Conservation (phyloP, 345 rosid species). For the Fremontodendron californicum region DNA sequence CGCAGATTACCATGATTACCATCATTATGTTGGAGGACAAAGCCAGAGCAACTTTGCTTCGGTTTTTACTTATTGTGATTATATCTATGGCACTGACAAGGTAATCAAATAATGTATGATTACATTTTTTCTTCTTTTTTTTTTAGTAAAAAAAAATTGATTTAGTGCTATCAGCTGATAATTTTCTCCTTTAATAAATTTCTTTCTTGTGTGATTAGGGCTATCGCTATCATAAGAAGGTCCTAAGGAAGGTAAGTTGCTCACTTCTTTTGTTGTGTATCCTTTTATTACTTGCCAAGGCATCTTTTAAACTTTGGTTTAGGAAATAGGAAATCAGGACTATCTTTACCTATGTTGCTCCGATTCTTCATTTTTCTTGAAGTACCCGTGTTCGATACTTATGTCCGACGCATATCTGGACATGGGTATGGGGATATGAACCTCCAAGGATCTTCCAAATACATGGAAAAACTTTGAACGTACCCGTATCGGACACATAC, state of each 20-base stretch:
- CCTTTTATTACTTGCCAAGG: neutral
- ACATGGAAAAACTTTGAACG: too few species aligned
- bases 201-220: conserved; percentile 47
- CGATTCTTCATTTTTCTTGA: too few species aligned
- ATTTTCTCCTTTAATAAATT: conserved; percentile 5
- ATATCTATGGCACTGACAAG: conserved; percentile 92
- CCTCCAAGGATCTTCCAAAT: too few species aligned
- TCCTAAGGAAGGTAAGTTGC: conserved; percentile 56
- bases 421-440: too few species aligned
- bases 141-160: too few species aligned
- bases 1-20: conserved; percentile 95
- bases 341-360: too few species aligned
- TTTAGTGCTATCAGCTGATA: conserved; percentile 14
- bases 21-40: conserved; percentile 97
- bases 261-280: neutral
- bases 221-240: conserved; percentile 86
- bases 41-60: conserved; percentile 99
- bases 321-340: neutral
- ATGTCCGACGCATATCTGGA: too few species aligned
- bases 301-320: neutral
- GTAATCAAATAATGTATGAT: conserved; percentile 27
- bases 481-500: too few species aligned
- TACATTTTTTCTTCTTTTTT: neutral
- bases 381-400: too few species aligned
- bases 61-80: conserved; percentile 94